Base-by-base conservation (phyloP, 208 protist species). In the Trypanosomatidae sp. region DNA sequence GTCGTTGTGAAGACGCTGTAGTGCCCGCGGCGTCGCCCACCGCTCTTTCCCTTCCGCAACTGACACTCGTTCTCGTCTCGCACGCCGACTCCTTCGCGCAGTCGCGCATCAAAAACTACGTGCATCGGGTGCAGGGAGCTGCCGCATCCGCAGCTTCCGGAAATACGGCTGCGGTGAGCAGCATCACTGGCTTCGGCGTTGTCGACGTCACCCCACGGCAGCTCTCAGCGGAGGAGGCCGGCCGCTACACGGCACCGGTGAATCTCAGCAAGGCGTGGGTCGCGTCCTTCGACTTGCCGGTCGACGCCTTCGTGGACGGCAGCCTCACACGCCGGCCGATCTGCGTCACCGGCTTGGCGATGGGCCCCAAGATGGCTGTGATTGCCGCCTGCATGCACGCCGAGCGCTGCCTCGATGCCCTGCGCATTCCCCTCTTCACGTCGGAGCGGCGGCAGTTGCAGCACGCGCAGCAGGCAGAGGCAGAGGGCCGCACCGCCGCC, bases 361-460 rank as follows among this genome's bases (percentile, higher is more conserved):
- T 56, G 53, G 76, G 73, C 10, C 36, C 76, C 0, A 80, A 80
- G 41, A 55, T 50, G 65, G 86, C 94, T 12, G 86, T 94, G 7
- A 62, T 92, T 5, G 80, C 95, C n/a, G 87, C 82, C 28, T 97
- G 89, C 85, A 96, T 97, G 94, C 94, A 97, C 70, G 94, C 94
- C 28, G 89, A 96, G 68, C 85, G 86, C 25, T 86, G 88, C 49
- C 77, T 97, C 12, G 90, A 97, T 65, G 80, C 78, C 0, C 49
- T 94, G 3, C 83, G 79, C 15, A 77, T 97, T 3, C 87, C 83
- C 50, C 39, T 97, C 41, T 97, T 95, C 70, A 76, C 76, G 22
- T 80, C 70, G 39, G 52, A 76, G 49, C 64, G 33, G 50, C 76
- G 76, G 19, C 76, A 80, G 66, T 66, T 58, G 4, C 76, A 80